phyloP scores from a whole-genome alignment of 2,329 filamentous ascomycete species.

The Penicillium italicum region DNA sequence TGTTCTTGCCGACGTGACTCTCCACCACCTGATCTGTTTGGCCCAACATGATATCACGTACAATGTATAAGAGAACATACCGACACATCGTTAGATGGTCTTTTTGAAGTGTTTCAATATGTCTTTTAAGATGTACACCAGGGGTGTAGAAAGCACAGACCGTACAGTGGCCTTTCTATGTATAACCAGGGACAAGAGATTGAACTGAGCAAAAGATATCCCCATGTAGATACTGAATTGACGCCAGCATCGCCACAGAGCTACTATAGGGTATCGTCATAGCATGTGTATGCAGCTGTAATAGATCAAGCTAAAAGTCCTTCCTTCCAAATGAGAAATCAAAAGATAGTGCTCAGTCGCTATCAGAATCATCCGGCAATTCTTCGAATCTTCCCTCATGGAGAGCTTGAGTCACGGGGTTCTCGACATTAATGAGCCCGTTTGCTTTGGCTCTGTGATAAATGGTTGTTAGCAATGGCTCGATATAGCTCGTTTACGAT shows the following conservation, averaged over 20 bases:
- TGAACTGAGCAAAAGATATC: neutral
- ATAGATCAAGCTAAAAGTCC: neutral
- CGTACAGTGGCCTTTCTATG: too few relatives aligned
- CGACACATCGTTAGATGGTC: too few relatives aligned
- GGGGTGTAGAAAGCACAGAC: too few relatives aligned
- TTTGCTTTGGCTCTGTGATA: constrained; percentile 61
- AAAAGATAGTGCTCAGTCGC: constrained; percentile 19
- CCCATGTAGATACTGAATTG: neutral
- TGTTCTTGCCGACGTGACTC: too few relatives aligned
- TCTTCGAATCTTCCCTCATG: constrained; percentile 70
- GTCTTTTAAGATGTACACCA: too few relatives aligned
- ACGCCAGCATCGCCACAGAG: neutral
- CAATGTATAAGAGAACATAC: too few relatives aligned
- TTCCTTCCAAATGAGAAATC: neutral
- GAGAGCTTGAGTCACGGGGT: constrained; percentile 69
- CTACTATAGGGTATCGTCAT: neutral
- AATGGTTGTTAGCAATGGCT: constrained; percentile 13
- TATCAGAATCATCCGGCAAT: constrained; percentile 53
- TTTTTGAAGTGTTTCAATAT: too few relatives aligned
- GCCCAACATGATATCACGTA: too few relatives aligned
- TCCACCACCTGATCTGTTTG: too few relatives aligned
- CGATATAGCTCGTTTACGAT: too few relatives aligned
- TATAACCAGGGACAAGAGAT: neutral
- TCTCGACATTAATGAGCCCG: constrained; percentile 72
- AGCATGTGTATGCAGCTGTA: neutral